phyloP scores from a whole-genome alignment of 345 rosid species.

The Heritiera littoralis region DNA sequence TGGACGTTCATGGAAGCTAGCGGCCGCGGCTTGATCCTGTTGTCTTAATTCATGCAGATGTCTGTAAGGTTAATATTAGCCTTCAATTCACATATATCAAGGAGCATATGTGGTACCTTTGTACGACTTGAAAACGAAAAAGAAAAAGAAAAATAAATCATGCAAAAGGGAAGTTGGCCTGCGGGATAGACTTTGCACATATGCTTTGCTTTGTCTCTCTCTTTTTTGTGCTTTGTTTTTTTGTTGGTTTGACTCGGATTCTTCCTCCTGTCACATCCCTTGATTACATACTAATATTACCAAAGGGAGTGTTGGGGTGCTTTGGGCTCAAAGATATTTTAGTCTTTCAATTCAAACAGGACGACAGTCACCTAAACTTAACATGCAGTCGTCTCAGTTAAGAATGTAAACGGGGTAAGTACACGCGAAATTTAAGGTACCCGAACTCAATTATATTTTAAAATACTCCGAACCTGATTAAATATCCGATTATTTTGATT shows the following conservation, averaged over 20 bases:
- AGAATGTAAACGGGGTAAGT: too few relatives aligned
- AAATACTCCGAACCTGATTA: too few relatives aligned
- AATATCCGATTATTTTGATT: too few relatives aligned
- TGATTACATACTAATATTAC: too few relatives aligned
- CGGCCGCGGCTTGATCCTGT: neutral
- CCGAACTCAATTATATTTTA: too few relatives aligned
- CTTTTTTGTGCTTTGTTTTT: neutral
- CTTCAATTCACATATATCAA: neutral
- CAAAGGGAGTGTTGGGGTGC: too few relatives aligned
- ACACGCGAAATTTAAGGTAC: too few relatives aligned
- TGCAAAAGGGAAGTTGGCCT: neutral
- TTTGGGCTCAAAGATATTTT: too few relatives aligned
- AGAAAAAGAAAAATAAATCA: neutral
- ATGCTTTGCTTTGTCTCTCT: slow-evolving; percentile 31
- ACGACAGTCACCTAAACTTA: too few relatives aligned
- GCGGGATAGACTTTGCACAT: slow-evolving; percentile 24
- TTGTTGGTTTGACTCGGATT: neutral
- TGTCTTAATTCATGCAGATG: neutral
- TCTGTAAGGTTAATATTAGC: neutral
- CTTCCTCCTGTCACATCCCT: neutral
- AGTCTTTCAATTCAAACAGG: too few relatives aligned
- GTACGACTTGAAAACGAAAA: neutral
- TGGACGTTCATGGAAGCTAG: slow-evolving; percentile 29
- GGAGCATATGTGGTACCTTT: slow-evolving; percentile 10
- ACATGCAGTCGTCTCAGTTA: too few relatives aligned